Evolutionary conservation across 1,284 basidiomycete species (phyloP), one percentile per base, ranked within the genome.

Genomic region (Phaffia rhodozyma): DNA sequence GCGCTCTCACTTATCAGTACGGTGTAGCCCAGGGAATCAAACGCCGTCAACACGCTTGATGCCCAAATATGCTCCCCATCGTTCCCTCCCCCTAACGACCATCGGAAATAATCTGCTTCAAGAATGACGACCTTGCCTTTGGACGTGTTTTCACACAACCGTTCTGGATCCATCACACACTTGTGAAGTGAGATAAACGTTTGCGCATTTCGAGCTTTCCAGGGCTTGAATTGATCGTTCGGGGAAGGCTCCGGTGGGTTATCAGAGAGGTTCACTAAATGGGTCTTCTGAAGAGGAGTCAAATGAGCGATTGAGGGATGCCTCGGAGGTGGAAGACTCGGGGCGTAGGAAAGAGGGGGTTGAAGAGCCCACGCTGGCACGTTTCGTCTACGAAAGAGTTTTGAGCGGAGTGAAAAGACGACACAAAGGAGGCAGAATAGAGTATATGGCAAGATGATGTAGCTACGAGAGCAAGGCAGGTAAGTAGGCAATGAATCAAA

Each of bases 11-110:
- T 64, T 11, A 64, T n/a, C 9, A 64, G n/a, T 18, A 64, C 48
- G 13, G 62, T 59, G 53, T 64, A 64, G 0, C 62, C 62, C 21
- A 60, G 30, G 11, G 52, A 58, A n/a, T 59, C 57, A 23, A 64
- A 47, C 0, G 52, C 57, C 7, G 55, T 30, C 47, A 55, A 32
- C 7, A 64, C 53, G 23, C 58, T 60, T 53, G 48, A 54, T 1
- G 62, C 62, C 62, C 62, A 64, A 23, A 64, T 56, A 27, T 64
- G 56, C 58, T 64, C 62, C n/a, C 62, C 62, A 27, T 64, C 62
- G 21, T 29, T 48, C 21, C 21, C 47, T 16, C 62, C 62, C 16
- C 29, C 51, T 23, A 64, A 54, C 9, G 43, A 53, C 53, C 62
- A 58, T 2, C 58, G 57, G 21, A 64, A 64, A 49, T 64, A 64